Base-by-base conservation (phyloP, 176 grass and related monocot genomes). In the Guadua angustifolia region DNA sequence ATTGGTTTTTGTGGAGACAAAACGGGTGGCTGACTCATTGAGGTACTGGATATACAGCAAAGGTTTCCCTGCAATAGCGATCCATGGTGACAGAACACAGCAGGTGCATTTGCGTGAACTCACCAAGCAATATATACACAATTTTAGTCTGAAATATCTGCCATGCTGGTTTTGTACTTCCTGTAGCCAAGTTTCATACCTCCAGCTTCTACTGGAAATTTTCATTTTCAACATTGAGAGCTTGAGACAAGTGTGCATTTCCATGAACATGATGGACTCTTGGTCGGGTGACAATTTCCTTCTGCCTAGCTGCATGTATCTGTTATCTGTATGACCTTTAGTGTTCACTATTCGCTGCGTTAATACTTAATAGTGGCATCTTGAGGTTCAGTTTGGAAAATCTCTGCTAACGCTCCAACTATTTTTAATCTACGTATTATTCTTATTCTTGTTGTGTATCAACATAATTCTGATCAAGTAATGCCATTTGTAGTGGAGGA, bases 1-100 rank as follows among this genome's bases (percentile, higher is more conserved):
- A 33, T 82, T 97, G 75, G 85, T 97, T 74, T 97, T 94, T 88
- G 91, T 97, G 83, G 91, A 92, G 91, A 97, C 89, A 10, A 97
- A 94, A 86, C 75, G 83, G 57, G 85, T 82, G 72, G 91, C 94
- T 53, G 91, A 94, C 58, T 86, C 85, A 26, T 77, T 97, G 79
- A 69, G 77, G 51, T 36, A 77, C n/a, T 94, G 78, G 85, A 64
- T 97, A 39, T 79, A 69, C 29, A 64, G 25, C 89, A 86, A 86
- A 78, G 87, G 91, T 61, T 94, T 92, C n/a, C 85, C 69, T 24
- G 87, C 94, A 49, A 86, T 85, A 82, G 85, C 82, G 10, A 97
- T 97, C 69, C 87, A 92, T 86, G 91, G 94, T 69, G 91, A 94
- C 75, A 86, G 77, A 84, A 88, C 79, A 35, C 76, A 65, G 13